Conservation (phyloP, 2,329 filamentous ascomycete genomes). For the Sclerotinia minor region DNA sequence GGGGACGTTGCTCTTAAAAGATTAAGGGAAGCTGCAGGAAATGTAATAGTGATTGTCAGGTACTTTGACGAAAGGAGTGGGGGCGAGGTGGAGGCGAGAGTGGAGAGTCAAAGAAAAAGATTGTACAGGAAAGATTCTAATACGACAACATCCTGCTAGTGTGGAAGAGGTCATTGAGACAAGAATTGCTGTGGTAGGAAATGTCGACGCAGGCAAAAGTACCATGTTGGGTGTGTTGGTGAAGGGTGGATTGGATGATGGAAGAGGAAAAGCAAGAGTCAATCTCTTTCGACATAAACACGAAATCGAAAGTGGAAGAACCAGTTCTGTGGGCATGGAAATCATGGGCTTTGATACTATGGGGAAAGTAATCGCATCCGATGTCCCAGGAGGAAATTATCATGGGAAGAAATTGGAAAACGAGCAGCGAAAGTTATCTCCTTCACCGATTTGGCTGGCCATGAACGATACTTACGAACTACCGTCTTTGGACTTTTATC, state of each 20-base stretch:
- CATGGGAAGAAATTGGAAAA: slow-evolving; percentile 97
- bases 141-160: slow-evolving; percentile 70
- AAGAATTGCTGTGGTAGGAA: slow-evolving; percentile 92
- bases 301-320: slow-evolving; percentile 92
- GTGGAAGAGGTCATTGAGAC: slow-evolving; percentile 93
- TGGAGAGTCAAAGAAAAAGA: slow-evolving; percentile 40
- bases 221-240: slow-evolving; percentile 94
- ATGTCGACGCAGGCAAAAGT: slow-evolving; percentile 96
- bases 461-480: slow-evolving; percentile 91
- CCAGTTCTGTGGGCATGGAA: slow-evolving; percentile 97
- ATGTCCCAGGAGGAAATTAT: slow-evolving; percentile 79
- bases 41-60: slow-evolving; percentile 71
- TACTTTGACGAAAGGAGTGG: slow-evolving; percentile 92
- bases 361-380: slow-evolving; percentile 79
- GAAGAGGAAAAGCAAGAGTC: slow-evolving; percentile 86
- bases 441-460: slow-evolving; percentile 92
- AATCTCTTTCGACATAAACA: slow-evolving; percentile 98
- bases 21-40: slow-evolving; percentile 63
- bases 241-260: slow-evolving; percentile 93
- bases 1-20: slow-evolving; percentile 69
- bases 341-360: slow-evolving; percentile 95
- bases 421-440: slow-evolving; percentile 95
- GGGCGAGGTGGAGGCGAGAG: slow-evolving; percentile 63
- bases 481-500: slow-evolving; percentile 95
- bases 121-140: slow-evolving; percentile 81